phyloP scores from a whole-genome alignment of 164 flowering plant species.

The Stephania cephalantha region DNA sequence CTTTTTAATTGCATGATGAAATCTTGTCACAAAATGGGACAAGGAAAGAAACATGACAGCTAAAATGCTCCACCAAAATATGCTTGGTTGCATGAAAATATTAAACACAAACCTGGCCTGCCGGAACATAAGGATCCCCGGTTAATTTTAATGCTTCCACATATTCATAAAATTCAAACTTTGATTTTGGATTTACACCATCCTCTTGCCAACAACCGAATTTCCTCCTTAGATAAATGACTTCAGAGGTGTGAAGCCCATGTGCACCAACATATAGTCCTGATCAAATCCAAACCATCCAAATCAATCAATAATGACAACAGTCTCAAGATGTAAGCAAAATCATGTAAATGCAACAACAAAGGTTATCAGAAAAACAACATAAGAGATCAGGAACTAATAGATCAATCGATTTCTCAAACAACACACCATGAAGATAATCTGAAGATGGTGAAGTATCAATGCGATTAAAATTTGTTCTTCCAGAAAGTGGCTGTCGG shows the following conservation, averaged over 20 bases:
- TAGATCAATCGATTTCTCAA: not conserved
- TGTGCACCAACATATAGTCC: constrained; percentile 83
- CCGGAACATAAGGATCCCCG: constrained; percentile 94
- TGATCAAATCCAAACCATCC: constrained; percentile 21
- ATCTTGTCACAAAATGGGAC: not conserved
- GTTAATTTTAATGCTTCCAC: constrained; percentile 90
- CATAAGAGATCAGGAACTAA: not conserved
- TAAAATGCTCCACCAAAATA: not conserved
- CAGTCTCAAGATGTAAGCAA: not conserved
- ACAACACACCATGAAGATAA: constrained; percentile 67
- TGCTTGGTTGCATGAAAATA: not conserved
- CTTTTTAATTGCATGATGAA: too few species aligned
- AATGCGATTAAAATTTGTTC: constrained; percentile 85
- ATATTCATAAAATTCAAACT: constrained; percentile 89
- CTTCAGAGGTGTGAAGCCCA: constrained; percentile 80
- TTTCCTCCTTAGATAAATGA: constrained; percentile 71
- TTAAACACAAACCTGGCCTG: constrained; percentile 66
- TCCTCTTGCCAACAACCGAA: constrained; percentile 90
- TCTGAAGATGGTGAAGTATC: constrained; percentile 60
- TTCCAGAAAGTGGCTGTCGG: constrained; percentile 68
- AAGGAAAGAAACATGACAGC: not conserved
- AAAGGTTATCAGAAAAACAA: not conserved
- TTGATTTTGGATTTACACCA: constrained; percentile 30
- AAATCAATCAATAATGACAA: not conserved
- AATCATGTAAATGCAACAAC: constrained; percentile 5